Evolutionary conservation across 1,139 yeast genomes (phyloP).

Genomic region (Kurtzmaniella quercitrusa): DNA sequence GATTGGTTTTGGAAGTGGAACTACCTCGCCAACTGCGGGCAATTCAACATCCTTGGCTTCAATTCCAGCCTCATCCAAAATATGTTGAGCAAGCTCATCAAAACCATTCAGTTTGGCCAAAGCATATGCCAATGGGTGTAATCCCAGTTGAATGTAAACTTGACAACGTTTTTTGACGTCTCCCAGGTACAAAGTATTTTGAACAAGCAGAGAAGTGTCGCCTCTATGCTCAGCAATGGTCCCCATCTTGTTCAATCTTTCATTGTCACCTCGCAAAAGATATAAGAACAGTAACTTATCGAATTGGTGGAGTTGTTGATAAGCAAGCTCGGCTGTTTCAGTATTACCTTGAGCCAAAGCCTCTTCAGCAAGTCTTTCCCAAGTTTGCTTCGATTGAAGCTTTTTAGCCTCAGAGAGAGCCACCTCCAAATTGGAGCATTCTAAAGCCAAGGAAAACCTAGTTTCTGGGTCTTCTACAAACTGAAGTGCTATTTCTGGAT

Average conservation of each 20-base stretch:
- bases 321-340: conserved; percentile 79
- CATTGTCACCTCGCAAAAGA: conserved; percentile 73
- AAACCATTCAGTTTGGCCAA: conserved; percentile 87
- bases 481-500: conserved; percentile 90
- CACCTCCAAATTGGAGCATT: conserved; percentile 81
- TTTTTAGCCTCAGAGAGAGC: conserved; percentile 89
- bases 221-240: conserved; percentile 86
- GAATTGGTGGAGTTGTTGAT: conserved; percentile 81
- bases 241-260: conserved; percentile 78
- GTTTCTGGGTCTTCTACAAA: conserved; percentile 97
- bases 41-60: conserved; percentile 62
- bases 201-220: conserved; percentile 75
- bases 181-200: conserved; percentile 75
- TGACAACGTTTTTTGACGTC: conserved; percentile 74
- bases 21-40: conserved; percentile 49
- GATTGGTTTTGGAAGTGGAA: conserved; percentile 42
- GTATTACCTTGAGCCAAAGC: conserved; percentile 89
- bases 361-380: conserved; percentile 83
- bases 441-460: conserved; percentile 90
- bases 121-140: conserved; percentile 87
- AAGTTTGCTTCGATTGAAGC: conserved; percentile 61
- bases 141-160: conserved; percentile 72
- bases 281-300: conserved; percentile 90
- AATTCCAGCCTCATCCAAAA: conserved; percentile 66
- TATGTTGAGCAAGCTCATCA: conserved; percentile 65